Conservation (phyloP, 148 eudicot genomes). For the Hydrangea macrophylla region DNA sequence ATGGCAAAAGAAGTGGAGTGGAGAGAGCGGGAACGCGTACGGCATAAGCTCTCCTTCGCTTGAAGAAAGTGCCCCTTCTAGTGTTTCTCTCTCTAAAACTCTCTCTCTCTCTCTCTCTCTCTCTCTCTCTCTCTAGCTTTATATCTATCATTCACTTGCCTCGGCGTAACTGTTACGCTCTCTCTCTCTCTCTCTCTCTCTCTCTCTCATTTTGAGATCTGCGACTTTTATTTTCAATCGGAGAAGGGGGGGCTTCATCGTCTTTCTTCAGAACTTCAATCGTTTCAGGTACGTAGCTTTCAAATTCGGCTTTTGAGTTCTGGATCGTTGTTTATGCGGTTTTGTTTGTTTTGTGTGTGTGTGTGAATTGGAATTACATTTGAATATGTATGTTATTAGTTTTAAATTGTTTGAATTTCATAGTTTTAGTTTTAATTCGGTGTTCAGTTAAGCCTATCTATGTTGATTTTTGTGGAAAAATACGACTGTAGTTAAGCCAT, state of each 20-base stretch:
- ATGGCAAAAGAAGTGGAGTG: background rate
- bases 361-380: too few relatives aligned
- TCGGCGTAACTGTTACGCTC: too few relatives aligned
- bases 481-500: background rate
- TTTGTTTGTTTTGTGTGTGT: background rate
- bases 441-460: background rate
- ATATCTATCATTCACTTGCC: background rate
- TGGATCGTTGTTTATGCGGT: background rate
- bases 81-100: constrained; percentile 5
- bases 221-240: background rate
- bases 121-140: background rate
- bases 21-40: constrained; percentile 16
- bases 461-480: background rate
- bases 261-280: background rate
- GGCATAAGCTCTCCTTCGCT: background rate
- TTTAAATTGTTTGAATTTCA: background rate
- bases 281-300: constrained; percentile 14
- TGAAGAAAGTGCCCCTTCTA: background rate
- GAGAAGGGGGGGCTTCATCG: background rate
- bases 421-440: background rate
- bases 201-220: constrained; percentile 9
- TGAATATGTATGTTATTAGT: background rate
- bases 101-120: too few relatives aligned
- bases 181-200: background rate
- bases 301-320: background rate